These are phyloP conservation scores for Clonostachys rosea DNA, from an alignment of 2,329 filamentous ascomycete species.

Conservation along the genomic window DNA sequence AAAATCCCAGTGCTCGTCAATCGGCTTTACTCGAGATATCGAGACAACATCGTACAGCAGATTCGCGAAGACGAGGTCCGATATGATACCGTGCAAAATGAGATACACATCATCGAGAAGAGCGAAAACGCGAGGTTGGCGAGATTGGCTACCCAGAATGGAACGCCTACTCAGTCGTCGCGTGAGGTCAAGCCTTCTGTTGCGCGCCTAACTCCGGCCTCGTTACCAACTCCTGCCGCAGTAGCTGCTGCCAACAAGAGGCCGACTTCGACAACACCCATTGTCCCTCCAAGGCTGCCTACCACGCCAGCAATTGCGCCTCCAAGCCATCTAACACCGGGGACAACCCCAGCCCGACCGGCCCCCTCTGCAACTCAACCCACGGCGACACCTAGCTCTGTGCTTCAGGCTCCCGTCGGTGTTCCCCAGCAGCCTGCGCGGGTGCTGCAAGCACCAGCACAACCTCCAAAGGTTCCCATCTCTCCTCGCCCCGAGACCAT, in stretches of 20 bases:
- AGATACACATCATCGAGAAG: conserved; percentile 65
- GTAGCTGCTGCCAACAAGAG: conserved; percentile 13
- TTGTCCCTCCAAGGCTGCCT: conserved; percentile 24
- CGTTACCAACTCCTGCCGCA: conserved; percentile 9
- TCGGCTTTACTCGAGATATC: conserved; percentile 71
- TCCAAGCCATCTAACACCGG: conserved; percentile 17
- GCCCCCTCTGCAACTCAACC: conserved; percentile 21
- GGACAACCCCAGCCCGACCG: conserved; percentile 15
- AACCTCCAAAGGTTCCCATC: conserved; percentile 20
- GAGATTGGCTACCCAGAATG: conserved; percentile 8
- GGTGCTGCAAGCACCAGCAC: conserved; percentile 20
- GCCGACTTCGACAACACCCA: conserved; percentile 21
- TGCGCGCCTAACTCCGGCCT: conserved; percentile 8
- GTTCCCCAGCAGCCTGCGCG: conserved; percentile 21
- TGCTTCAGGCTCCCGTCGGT: conserved; percentile 28
- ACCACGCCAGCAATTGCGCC: conserved; percentile 11
- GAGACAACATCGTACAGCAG: conserved; percentile 61
- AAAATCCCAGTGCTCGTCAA: conserved; percentile 68
- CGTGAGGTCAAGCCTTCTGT: conserved; percentile 19
- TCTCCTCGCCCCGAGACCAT: conserved; percentile 25
- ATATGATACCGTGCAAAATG: conserved; percentile 58
- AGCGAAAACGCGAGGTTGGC: conserved; percentile 28
- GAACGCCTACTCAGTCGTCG: conserved; percentile 18
- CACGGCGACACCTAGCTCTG: conserved; percentile 17
- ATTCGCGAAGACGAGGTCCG: conserved; percentile 71